A percentile compares a stretch with the other conserved stretches of the same genome.
Conservation (phyloP, 2,329 filamentous ascomycete genomes). For the Immersiporthe knoxdaviesiana region DNA sequence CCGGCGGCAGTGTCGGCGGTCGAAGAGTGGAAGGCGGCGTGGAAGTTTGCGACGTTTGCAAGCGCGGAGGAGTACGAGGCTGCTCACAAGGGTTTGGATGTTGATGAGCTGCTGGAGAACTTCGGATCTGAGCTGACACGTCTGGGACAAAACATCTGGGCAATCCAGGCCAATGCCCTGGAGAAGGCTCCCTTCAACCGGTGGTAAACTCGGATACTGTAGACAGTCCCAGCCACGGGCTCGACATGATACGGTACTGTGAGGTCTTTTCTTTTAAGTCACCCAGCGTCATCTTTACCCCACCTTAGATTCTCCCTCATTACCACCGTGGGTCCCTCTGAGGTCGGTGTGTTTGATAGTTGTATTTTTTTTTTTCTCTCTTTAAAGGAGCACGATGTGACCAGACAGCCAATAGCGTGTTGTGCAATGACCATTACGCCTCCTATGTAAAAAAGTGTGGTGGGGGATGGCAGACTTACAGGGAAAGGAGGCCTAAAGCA, state of each 20-base stretch:
- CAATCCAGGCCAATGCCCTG: conserved; percentile 40
- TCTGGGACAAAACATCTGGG: conserved; percentile 41
- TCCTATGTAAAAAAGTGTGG: neutral
- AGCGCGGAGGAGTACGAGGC: conserved; percentile 33
- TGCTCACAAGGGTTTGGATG: conserved; percentile 9
- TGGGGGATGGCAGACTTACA: neutral
- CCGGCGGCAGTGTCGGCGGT: conserved; percentile 42
- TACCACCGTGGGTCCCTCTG: neutral
- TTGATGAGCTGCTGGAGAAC: conserved; percentile 37
- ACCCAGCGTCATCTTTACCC: neutral
- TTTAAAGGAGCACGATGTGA: neutral
- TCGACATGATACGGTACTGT: neutral
- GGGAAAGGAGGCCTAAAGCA: neutral
- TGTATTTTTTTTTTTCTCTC: too few species aligned
- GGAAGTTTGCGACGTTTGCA: conserved; percentile 45
- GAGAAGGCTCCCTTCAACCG: conserved; percentile 9
- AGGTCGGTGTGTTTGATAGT: neutral
- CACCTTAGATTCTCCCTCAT: neutral
- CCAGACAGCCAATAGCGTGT: conserved; percentile 22
- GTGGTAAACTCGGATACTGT: neutral
- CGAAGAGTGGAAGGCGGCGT: conserved; percentile 44
- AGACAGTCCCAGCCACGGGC: too few species aligned
- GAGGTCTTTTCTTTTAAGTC: too few species aligned
- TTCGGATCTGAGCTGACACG: conserved; percentile 42
- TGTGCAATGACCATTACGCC: conserved; percentile 24